Evolutionary conservation across 2,329 filamentous ascomycete species (phyloP), one percentile per base, ranked within the genome.

Genomic region (Claviceps purpurea): DNA sequence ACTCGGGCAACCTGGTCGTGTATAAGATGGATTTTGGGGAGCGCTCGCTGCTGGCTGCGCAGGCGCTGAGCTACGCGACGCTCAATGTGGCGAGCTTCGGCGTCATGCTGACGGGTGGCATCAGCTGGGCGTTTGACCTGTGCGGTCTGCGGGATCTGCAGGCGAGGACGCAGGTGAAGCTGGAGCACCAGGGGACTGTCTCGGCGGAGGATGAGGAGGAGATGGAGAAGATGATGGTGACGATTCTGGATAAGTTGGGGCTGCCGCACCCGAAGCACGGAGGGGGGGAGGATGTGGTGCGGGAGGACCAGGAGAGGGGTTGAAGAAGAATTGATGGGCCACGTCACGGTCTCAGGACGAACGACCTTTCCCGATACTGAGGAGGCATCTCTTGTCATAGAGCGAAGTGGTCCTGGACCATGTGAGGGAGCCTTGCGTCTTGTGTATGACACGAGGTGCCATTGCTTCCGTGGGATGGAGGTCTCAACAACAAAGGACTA

Each of bases 61-160:
- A 95, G 67, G 91, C 91, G 0, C 73, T 98, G 22, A 86, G 84
- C 48, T 73, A 96, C 39, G 93, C 91, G 0, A 95, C 90, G 0
- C 76, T 96, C 59, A 95, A 95, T 60, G 87, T 93, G 13, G 62
- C 82, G 37, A 86, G 83, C 59, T 78, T 93, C 49, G 83, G 77
- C 1, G 81, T 95, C 65, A 81, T 94, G 76, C 69, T 77, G 8
- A 75, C 79, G 0, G 93, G 91, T 3, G 89, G 85, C 0, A 66
- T 83, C 11, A 73, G 87, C 56, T 95, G 85, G 76, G 82, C 80
- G 1, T 79, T 93, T 55, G 85, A 96, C 64, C 78, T 97, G 39
- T 81, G 81, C 62, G 75, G 73, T 46, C 50, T 89, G 42, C 78
- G 80, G 4, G 86, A 90, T 61, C 68, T 89, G 64, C 71, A 78